Evolutionary conservation across 495 filamentous ascomycete genomes (phyloP).

Genomic region (Daldinia vernicosa): DNA sequence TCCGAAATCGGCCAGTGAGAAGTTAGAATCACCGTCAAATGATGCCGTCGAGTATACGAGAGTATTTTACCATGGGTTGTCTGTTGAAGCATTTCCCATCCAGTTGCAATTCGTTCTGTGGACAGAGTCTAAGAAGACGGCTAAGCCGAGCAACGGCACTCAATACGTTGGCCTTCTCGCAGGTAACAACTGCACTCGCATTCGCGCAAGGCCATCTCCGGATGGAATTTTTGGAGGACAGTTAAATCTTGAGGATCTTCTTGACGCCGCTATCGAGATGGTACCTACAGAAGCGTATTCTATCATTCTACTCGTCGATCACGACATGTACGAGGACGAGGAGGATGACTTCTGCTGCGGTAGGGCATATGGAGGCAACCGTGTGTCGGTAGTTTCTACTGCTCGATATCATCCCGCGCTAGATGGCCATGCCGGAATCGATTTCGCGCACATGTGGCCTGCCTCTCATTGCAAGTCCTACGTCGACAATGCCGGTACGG

Average conservation of each 20-base stretch:
- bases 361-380: constrained; percentile 69
- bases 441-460: constrained; percentile 68
- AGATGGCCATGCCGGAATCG: constrained; percentile 56
- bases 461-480: constrained; percentile 66
- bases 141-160: constrained; percentile 13
- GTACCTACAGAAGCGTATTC: constrained; percentile 70
- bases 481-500: constrained; percentile 48
- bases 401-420: constrained; percentile 67
- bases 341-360: constrained; percentile 75
- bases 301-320: constrained; percentile 63
- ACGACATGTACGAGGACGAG: constrained; percentile 73
- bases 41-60: constrained; percentile 62
- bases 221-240: constrained; percentile 61
- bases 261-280: constrained; percentile 65
- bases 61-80: constrained; percentile 69
- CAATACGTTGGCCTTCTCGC: constrained; percentile 56
- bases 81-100: constrained; percentile 55
- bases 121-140: constrained; percentile 46
- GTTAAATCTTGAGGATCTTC: constrained; percentile 70
- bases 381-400: constrained; percentile 67
- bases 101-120: constrained; percentile 57
- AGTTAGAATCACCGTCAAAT: constrained; percentile 36
- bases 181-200: constrained; percentile 53
- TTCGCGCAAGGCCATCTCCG: constrained; percentile 62
- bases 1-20: background rate